A percentile compares a stretch with the other conserved stretches of the same genome.
phyloP scores from a whole-genome alignment of 2,329 filamentous ascomycete genomes.

The Botryotinia calthae region DNA sequence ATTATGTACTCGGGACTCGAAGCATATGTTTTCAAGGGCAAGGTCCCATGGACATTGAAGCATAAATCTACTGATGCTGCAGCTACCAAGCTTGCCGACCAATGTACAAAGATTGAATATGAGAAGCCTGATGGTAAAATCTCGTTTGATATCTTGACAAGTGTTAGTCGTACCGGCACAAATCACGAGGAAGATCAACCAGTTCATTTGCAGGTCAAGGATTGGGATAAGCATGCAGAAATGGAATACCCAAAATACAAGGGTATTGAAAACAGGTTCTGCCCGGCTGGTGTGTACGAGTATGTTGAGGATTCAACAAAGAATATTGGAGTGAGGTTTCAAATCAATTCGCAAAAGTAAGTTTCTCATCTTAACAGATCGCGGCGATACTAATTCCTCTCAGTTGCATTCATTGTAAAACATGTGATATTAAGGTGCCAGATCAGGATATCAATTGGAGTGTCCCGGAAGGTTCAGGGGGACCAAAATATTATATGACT shows the following conservation, averaged over 20 bases:
- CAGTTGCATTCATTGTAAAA: slow-evolving; percentile 99
- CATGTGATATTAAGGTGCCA: slow-evolving; percentile 97
- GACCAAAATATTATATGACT: slow-evolving; percentile 69
- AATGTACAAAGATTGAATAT: slow-evolving; percentile 88
- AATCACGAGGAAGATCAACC: slow-evolving; percentile 99
- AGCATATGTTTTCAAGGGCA: slow-evolving; percentile 81
- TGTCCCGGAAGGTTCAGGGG: slow-evolving; percentile 63
- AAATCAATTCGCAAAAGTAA: slow-evolving; percentile 97
- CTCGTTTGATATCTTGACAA: slow-evolving; percentile 93
- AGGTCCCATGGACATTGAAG: slow-evolving; percentile 86
- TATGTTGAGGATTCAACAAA: slow-evolving; percentile 92
- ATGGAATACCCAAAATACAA: slow-evolving; percentile 84
- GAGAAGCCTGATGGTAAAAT: slow-evolving; percentile 95
- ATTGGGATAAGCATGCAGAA: slow-evolving; percentile 88
- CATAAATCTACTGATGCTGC: slow-evolving; percentile 76
- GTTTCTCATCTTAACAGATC: slow-evolving; percentile 41
- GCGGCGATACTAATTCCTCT: slow-evolving; percentile 27
- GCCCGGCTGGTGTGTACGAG: slow-evolving; percentile 95
- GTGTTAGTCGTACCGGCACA: slow-evolving; percentile 90
- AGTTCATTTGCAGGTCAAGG: slow-evolving; percentile 88
- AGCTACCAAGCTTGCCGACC: slow-evolving; percentile 74
- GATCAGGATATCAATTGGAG: slow-evolving; percentile 72
- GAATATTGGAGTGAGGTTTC: slow-evolving; percentile 85
- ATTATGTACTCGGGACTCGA: slow-evolving; percentile 91
- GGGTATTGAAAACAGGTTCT: slow-evolving; percentile 94